Base-by-base conservation (phyloP, 2,329 filamentous ascomycete genomes). In the Elsinoe arachidis region DNA sequence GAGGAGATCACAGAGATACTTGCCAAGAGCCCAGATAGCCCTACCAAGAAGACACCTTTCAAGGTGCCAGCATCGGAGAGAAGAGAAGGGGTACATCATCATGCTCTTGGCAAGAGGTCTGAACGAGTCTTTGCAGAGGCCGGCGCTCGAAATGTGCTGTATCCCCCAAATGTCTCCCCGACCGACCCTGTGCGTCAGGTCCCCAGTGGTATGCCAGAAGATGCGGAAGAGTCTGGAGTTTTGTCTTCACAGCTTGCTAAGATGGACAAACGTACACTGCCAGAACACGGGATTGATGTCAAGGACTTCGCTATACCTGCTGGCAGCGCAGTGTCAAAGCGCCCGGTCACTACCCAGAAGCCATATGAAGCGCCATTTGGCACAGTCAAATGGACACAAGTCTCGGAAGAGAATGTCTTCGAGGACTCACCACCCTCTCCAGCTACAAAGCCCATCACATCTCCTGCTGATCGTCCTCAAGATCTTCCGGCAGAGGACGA, bases 61-160 rank as follows among this genome's bases (percentile, higher is more conserved):
- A 49, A 47, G 39, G 43, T 46, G 11, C 30, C 54, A 5, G 23
- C 34, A 5, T 26, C 23, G 1, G 54, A 56, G 19, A 30, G 15
- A 14, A 30, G 43, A 11, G 30, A 47, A 26, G 54, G 54, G n/a
- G 54, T n/a, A 35, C 54, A 56, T 23, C 41, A 56, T 15, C 54
- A 41, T 12, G 39, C 54, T 17, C 11, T 15, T 21, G 33, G 33
- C 10, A 41, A 17, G 17, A 15, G 54, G 14, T 46, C 54, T 23
- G 54, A 56, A 9, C 6, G 54, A 17, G 54, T 56, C 17, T 56
- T 56, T 30, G 54, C 54, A 37, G 54, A 56, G 37, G 54, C 54
- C 10, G 54, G 19, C 11, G 54, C 54, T 21, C 54, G 38, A 9
- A 53, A 53, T 26, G 34, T 26, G 15, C 21, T 51, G 7, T 51